Conservation (phyloP, 805 yeast genomes). For the Wickerhamomyces rabaulensis region DNA sequence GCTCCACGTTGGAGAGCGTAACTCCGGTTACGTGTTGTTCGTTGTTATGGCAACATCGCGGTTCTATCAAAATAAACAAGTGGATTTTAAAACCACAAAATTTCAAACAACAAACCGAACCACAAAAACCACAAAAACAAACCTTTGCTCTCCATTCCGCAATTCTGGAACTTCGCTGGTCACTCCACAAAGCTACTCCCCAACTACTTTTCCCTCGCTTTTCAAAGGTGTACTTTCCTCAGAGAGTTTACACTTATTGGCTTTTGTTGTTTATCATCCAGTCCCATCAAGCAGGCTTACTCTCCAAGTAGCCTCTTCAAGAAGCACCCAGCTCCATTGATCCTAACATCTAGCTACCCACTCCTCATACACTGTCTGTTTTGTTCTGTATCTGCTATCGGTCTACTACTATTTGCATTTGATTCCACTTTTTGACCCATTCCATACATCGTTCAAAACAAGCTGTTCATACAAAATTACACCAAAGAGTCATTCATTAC, state of each 20-base stretch:
- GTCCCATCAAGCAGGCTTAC: neutral
- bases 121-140: neutral
- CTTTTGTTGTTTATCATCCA: neutral
- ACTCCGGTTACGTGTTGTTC: neutral
- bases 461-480: neutral
- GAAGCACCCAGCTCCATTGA: neutral
- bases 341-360: neutral
- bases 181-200: neutral
- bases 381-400: neutral
- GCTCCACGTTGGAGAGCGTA: neutral
- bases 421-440: neutral
- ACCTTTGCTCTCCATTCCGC: neutral
- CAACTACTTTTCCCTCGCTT: neutral
- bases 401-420: neutral
- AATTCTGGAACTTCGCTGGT: neutral
- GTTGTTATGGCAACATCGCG: neutral
- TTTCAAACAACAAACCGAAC: neutral
- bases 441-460: neutral
- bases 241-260: neutral
- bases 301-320: neutral
- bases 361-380: neutral
- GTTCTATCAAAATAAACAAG: neutral
- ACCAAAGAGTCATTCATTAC: neutral
- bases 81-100: neutral
- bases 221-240: neutral